These are phyloP conservation scores for Leccinum longicurvipes DNA, from an alignment of 768 basidiomycete species.

Conservation along the genomic window DNA sequence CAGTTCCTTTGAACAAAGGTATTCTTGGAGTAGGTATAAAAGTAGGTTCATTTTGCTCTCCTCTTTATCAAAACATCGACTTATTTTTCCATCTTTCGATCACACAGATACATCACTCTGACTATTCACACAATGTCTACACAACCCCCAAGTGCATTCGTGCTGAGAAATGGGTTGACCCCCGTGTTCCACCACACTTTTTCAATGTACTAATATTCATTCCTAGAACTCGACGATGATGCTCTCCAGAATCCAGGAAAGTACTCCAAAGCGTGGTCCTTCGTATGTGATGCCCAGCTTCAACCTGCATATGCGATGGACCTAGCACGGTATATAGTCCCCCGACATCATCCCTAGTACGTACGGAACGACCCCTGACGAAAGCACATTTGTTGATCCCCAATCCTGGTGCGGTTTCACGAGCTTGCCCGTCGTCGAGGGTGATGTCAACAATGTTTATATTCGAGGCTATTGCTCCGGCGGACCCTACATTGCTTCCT, in stretches of 20 bases:
- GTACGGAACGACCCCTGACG: neutral
- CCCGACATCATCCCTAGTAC: neutral
- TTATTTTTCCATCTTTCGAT: neutral
- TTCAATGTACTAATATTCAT: neutral
- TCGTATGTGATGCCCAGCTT: neutral
- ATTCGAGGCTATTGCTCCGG: neutral
- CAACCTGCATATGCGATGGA: neutral
- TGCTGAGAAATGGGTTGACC: conserved; percentile 7
- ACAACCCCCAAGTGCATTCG: neutral
- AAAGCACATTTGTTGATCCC: neutral
- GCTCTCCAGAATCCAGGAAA: neutral
- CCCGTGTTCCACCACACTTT: neutral
- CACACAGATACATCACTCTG: neutral
- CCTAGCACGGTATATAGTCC: neutral
- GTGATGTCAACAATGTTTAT: neutral
- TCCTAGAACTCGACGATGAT: neutral
- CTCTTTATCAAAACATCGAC: neutral
- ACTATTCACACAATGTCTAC: neutral
- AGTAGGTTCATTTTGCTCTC: neutral
- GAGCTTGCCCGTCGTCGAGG: neutral
- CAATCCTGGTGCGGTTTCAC: neutral
- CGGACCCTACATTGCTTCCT: neutral
- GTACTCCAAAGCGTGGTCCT: neutral
- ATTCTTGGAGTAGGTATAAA: conserved; percentile 1
- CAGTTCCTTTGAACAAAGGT: neutral